Evolutionary conservation across 805 yeast genomes (phyloP), one percentile per base, ranked within the genome.

Genomic region (Candida namnaoensis): DNA sequence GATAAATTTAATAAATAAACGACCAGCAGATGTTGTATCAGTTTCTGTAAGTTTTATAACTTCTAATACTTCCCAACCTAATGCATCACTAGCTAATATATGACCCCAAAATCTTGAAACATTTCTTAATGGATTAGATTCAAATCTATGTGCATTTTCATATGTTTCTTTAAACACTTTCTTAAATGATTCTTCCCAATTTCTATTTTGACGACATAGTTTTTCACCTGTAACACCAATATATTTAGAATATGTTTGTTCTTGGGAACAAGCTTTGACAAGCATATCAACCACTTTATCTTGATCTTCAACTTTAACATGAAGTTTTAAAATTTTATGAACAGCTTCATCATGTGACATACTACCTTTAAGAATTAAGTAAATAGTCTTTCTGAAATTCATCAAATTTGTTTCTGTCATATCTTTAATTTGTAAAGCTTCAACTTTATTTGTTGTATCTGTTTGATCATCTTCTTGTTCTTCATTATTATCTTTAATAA

Each of bases 301-400:
- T 49, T 80, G 76, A 37, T 74, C 68, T 8, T 65, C 57, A 12
- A 50, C 56, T 1, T 64, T 61, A 12, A 70, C 64, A 8, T 68
- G 52, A 11, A 85, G 52, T 52, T 73, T 75, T 35, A 85, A 50
- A 6, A 93, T 62, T 58, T 90, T 90, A 58, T 90, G 98, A 1
- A 87, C 88, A 1, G 95, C 91, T 65, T 93, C 99, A 49, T 87
- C 95, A 5, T 90, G 79, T 0, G 95, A 81, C 81, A 91, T 76
- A 45, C 95, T 80, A 23, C 96, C 87, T 82, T 86, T 88, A 9
- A 93, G 66, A 0, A 91, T 82, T 27, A 90, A 64, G 52, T 91
- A 91, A 3, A 91, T 82, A 1, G 74, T 74, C 51, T 87, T 87
- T 50, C 87, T 87, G 49, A 78, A 78, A 39, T 79, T 77, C 2